Evolutionary conservation across 495 filamentous ascomycete species (phyloP), one percentile per base, ranked within the genome.

Genomic region (Oleoguttula mirabilis): DNA sequence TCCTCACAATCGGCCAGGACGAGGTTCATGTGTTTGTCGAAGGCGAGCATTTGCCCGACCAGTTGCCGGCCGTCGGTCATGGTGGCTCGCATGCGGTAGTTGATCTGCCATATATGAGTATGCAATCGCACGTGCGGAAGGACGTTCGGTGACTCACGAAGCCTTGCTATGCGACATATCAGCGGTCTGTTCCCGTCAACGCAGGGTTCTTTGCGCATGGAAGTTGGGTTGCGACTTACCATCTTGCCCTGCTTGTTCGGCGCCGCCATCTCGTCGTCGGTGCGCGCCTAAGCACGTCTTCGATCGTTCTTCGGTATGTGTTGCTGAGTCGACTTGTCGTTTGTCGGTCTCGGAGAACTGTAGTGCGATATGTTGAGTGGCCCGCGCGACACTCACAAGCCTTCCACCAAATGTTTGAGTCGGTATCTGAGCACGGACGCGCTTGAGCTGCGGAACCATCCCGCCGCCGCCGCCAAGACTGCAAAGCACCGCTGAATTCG

Each of bases 11-110:
- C 90, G 59, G 88, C 92, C 35, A 99, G 78, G 46, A 99, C 90
- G 47, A 99, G 77, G 64, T 99, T 99, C 92, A 96, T 95, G 63
- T 96, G 90, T 85, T 94, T 94, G 64, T 96, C 88, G 56, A 94
- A 96, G 37, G 88, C 88, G 42, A 96, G 73, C 81, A 96, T 88
- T 55, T 94, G 87, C 39, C 92, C 92, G 10, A 82, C 84, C 77
- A 99, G 88, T 64, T 96, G 88, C 51, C 90, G 80, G 54, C 86
- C 83, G 70, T 99, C 90, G 57, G 81, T 85, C 57, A 99, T 70
- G 30, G 92, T 96, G 50, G 94, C 82, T 60, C 86, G 76, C 92
- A 99, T 96, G 60, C 88, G 82, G 69, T 92, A 96, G 66, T 96
- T 94, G 76, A 99, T 92, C 90, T 98, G 62, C n/a, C 30, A 7